Conservation (phyloP, 2,329 filamentous ascomycete species). For the Cladosporium velox region DNA sequence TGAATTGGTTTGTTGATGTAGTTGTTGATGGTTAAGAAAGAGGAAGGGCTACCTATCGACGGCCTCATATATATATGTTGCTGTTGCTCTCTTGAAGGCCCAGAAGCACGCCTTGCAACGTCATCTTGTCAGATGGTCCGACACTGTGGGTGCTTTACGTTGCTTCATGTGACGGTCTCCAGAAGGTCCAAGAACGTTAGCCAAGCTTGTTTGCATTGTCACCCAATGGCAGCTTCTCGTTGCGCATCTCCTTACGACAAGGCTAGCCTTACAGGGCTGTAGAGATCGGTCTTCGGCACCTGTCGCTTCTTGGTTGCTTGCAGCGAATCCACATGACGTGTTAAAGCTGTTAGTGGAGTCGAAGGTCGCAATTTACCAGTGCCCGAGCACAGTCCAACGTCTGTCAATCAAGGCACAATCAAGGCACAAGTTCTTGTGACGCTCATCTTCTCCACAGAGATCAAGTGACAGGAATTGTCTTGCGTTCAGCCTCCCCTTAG, state of each 20-base stretch:
- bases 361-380: not conserved
- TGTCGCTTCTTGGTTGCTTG: not conserved
- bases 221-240: not conserved
- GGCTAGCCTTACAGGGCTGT: not conserved
- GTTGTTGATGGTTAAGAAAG: not conserved
- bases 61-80: not conserved
- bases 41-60: not conserved
- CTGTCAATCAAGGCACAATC: conserved; percentile 7
- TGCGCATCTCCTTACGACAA: not conserved
- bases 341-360: not conserved
- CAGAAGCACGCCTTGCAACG: not conserved
- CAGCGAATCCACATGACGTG: not conserved
- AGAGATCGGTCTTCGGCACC: not conserved
- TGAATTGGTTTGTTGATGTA: not conserved
- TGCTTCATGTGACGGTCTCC: not conserved
- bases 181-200: not conserved
- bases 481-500: not conserved
- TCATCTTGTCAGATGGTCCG: not conserved
- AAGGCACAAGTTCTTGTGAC: not conserved
- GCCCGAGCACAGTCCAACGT: not conserved
- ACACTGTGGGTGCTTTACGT: not conserved
- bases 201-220: not conserved
- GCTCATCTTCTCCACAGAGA: not conserved
- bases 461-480: not conserved
- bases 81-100: not conserved